Percentiles rank a stretch among this genome's conserved stretches.
These are phyloP conservation scores for Psilocybe cubensis DNA, from an alignment of 768 basidiomycete genomes.

Conservation along the genomic window DNA sequence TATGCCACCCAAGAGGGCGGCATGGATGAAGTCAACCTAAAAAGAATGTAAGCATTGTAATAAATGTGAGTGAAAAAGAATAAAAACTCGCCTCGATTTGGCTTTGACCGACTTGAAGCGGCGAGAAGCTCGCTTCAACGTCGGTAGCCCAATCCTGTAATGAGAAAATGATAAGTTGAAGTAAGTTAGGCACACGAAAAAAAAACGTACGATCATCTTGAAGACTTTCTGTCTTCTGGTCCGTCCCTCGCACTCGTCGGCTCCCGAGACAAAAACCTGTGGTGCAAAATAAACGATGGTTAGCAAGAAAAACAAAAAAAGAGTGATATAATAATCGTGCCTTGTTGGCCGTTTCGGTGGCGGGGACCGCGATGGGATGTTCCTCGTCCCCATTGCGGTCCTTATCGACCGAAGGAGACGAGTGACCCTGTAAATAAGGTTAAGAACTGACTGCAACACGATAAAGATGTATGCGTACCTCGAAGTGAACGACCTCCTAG, in stretches of 20 bases:
- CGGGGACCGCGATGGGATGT: too few relatives aligned
- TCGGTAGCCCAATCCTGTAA: background rate
- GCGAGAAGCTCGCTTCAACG: background rate
- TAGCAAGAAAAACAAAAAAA: too few relatives aligned
- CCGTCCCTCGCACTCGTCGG: too few relatives aligned
- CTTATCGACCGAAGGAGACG: too few relatives aligned
- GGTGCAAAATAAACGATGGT: too few relatives aligned
- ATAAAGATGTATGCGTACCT: too few relatives aligned
- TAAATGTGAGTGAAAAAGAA: background rate
- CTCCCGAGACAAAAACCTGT: background rate
- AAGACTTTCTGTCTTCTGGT: background rate
- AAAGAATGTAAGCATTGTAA: background rate
- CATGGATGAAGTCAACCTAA: background rate
- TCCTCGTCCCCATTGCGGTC: too few relatives aligned
- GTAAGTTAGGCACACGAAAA: background rate
- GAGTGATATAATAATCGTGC: too few relatives aligned
- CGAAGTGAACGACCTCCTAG: too few relatives aligned
- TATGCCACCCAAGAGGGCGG: background rate
- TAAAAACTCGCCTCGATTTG: background rate
- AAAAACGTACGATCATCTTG: background rate
- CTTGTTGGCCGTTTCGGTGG: too few relatives aligned
- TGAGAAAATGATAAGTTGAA: background rate
- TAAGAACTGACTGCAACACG: too few relatives aligned
- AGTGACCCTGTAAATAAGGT: too few relatives aligned
- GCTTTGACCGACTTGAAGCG: background rate